Conservation (phyloP, 2,329 filamentous ascomycete species). For the Helotiales sp. region DNA sequence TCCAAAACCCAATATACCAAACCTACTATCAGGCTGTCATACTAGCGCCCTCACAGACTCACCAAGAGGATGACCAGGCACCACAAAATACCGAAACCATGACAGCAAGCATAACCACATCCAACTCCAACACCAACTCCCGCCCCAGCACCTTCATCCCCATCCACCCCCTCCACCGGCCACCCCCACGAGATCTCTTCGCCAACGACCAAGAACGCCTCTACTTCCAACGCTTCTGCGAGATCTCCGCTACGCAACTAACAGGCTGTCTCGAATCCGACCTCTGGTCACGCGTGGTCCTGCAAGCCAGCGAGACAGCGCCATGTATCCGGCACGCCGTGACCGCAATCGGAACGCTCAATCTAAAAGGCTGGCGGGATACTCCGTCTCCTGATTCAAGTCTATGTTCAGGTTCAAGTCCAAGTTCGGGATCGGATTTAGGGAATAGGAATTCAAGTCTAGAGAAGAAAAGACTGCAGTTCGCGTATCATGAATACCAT, state of each 20-base stretch:
- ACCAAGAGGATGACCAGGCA: neutral
- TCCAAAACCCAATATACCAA: neutral
- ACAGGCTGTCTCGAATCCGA: constrained; percentile 18
- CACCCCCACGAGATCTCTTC: constrained; percentile 3
- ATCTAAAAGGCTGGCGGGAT: constrained; percentile 2
- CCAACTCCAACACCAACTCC: neutral
- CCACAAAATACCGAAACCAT: neutral
- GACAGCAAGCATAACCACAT: neutral
- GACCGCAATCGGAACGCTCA: constrained; percentile 28
- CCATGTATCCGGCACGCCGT: constrained; percentile 25
- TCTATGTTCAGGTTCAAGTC: no score
- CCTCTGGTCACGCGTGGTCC: constrained; percentile 25
- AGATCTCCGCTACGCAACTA: constrained; percentile 22
- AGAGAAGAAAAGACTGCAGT: constrained; percentile 6
- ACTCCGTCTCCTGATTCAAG: no score
- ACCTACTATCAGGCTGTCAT: neutral
- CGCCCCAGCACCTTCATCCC: neutral
- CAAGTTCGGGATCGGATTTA: no score
- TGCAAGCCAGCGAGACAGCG: constrained; percentile 25
- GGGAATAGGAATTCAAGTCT: no score
- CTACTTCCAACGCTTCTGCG: constrained; percentile 29
- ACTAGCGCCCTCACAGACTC: neutral
- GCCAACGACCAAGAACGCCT: constrained; percentile 23
- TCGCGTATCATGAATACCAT: constrained; percentile 19
- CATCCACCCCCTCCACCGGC: neutral